Conservation (phyloP, 148 eudicot genomes). For the Fagopyrum tataricum region DNA sequence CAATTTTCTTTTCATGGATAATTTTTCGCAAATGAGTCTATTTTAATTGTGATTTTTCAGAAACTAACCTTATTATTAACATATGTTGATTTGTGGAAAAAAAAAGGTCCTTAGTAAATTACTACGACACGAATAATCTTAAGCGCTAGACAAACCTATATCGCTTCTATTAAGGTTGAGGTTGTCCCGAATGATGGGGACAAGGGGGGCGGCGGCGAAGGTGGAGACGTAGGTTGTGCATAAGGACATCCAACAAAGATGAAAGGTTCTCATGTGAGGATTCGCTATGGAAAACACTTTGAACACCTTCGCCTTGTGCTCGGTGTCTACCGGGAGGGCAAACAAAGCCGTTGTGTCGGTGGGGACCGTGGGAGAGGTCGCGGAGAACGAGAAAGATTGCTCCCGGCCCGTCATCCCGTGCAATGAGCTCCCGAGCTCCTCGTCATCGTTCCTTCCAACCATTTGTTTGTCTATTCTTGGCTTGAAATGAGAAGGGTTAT, state of each 20-base stretch:
- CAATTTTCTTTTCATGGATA: too few relatives aligned
- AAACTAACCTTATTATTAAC: too few relatives aligned
- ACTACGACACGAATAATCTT: too few relatives aligned
- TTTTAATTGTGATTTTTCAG: too few relatives aligned
- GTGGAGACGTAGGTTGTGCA: constrained; percentile 33
- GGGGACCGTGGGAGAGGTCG: constrained; percentile 18
- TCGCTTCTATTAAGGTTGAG: constrained; percentile 25
- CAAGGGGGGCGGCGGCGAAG: constrained; percentile 39
- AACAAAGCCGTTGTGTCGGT: constrained; percentile 24
- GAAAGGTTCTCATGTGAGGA: constrained; percentile 36
- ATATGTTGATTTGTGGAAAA: too few relatives aligned
- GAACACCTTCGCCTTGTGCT: constrained; percentile 34
- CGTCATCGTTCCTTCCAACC: not conserved
- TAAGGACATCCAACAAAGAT: constrained; percentile 39
- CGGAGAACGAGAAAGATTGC: constrained; percentile 25
- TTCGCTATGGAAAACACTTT: constrained; percentile 24
- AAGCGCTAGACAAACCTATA: constrained; percentile 16
- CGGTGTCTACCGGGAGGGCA: constrained; percentile 28
- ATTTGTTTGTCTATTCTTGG: not conserved
- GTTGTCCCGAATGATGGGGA: constrained; percentile 38
- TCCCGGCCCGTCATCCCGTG: constrained; percentile 39
- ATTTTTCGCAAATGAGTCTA: too few relatives aligned
- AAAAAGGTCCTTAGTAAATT: too few relatives aligned
- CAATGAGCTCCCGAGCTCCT: constrained; percentile 35
- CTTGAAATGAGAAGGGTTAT: not conserved